Base-by-base conservation (phyloP, 2,329 filamentous ascomycete genomes). In the Teratosphaeria viscida region DNA sequence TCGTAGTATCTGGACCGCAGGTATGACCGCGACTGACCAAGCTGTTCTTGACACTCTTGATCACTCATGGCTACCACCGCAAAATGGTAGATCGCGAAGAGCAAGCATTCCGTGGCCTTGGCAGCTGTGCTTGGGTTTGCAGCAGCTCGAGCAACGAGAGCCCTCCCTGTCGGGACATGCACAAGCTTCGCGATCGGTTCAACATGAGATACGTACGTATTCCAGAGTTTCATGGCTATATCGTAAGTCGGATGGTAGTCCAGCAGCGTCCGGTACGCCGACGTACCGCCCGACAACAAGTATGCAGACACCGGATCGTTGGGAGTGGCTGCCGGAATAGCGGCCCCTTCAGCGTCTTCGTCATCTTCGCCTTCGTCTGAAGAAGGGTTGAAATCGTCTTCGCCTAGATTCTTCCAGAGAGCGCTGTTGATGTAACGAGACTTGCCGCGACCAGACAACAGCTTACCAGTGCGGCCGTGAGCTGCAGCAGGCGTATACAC, bases 141-240 rank as follows among this genome's bases (percentile, higher is more conserved):
- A 6, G 68, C 65, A 23, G 62, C 62, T 43, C 63, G 63, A 58
- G 82, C 82, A 70, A 85, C 81, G 5, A 85, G 83, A 8, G 80
- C 39, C 71, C 72, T 16, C 82, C 69, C 29, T 1, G 69, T 68
- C 0, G 86, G 87, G 0, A 85, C 75, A 70, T 91, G 88, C 10
- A 90, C 67, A n/a, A 90, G 76, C 70, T 88, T 89, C 63, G 86
- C 76, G 11, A 90, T 73, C 0, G 87, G 85, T 63, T 90, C 86
- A 4, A 90, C 85, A 59, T 88, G 89, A 62, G 87, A 82, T 59
- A 84, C 79, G 68, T 84, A 90, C 5, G 84, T 78, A 59, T 84
- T 87, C 73, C 27, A 78, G 70, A 16, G 74, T 64, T 69, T 81
- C 79, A 82, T 73, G 85, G 70, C 70, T 16, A 63, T 81, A 1